Conservation (phyloP, 164 flowering plant species). For the Tetracentron sinense region DNA sequence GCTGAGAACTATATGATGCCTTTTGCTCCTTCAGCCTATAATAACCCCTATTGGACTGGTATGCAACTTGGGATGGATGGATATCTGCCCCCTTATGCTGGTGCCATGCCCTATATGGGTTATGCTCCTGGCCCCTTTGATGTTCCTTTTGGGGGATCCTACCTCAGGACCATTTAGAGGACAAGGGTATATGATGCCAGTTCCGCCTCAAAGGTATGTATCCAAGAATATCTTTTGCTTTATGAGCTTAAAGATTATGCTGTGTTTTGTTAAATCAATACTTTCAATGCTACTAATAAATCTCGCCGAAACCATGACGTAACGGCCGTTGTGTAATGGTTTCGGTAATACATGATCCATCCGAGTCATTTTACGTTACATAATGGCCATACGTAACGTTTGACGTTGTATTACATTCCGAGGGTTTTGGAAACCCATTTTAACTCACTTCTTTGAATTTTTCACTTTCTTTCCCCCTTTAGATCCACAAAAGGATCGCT, state of each 20-base stretch:
- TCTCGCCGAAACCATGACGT: no score
- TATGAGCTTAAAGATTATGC: not conserved
- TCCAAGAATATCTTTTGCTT: not conserved
- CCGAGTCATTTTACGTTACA: no score
- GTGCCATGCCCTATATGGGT: conserved; percentile 62
- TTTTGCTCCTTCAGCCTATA: conserved; percentile 46
- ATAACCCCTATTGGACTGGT: conserved; percentile 72
- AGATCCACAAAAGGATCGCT: no score
- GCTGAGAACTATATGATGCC: conserved; percentile 70
- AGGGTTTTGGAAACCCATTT: no score
- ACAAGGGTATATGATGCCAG: conserved; percentile 55
- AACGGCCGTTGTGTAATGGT: no score
- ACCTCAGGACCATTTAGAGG: conserved; percentile 74
- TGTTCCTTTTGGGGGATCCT: conserved; percentile 51
- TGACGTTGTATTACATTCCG: no score
- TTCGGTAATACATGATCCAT: no score
- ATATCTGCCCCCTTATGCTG: conserved; percentile 49
- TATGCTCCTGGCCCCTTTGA: conserved; percentile 58
- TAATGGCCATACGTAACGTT: no score
- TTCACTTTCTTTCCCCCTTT: no score
- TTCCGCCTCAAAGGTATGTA: conserved; percentile 53
- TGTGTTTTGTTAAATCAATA: not conserved
- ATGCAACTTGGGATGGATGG: conserved; percentile 76
- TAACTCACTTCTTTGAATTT: no score
- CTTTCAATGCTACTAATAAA: conserved; percentile 24